Conservation (phyloP, 352 stramenopile species). For the Globisporangium megalacanthum region DNA sequence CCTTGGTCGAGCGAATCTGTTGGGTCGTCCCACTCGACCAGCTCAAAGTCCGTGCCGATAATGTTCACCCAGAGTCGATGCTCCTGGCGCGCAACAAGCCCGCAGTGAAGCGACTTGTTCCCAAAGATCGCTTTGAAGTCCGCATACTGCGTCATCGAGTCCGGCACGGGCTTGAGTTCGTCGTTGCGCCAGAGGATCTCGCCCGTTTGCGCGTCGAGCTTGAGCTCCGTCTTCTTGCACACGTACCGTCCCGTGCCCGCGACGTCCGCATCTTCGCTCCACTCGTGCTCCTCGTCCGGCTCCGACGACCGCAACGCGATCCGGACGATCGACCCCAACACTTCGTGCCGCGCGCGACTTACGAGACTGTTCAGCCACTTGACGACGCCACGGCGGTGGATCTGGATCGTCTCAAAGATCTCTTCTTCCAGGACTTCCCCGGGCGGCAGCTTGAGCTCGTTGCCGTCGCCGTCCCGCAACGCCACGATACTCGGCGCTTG, state of each 20-base stretch:
- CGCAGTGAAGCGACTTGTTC: slow-evolving; percentile 83
- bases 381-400: slow-evolving; percentile 73
- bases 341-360: slow-evolving; percentile 23
- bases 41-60: slow-evolving; percentile 80
- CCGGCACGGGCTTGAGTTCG: slow-evolving; percentile 86
- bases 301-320: slow-evolving; percentile 66
- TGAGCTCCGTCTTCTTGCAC: slow-evolving; percentile 75
- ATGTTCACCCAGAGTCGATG: slow-evolving; percentile 88
- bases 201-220: slow-evolving; percentile 80
- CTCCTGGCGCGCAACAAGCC: slow-evolving; percentile 78
- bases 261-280: slow-evolving; percentile 49
- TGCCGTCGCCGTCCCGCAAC: slow-evolving; percentile 39
- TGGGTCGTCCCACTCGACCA: slow-evolving; percentile 87
- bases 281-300: slow-evolving; percentile 52
- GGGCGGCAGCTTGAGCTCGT: slow-evolving; percentile 66
- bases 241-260: slow-evolving; percentile 58
- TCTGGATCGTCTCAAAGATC: slow-evolving; percentile 80
- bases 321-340: slow-evolving; percentile 61
- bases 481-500: slow-evolving; percentile 82
- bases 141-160: slow-evolving; percentile 87
- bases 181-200: slow-evolving; percentile 91
- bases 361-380: slow-evolving; percentile 47
- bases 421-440: slow-evolving; percentile 84
- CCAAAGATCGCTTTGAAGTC: slow-evolving; percentile 86
- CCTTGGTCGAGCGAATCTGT: slow-evolving; percentile 72